Conservation (phyloP, 2,329 filamentous ascomycete species). For the Cladosporium cucumerinum region DNA sequence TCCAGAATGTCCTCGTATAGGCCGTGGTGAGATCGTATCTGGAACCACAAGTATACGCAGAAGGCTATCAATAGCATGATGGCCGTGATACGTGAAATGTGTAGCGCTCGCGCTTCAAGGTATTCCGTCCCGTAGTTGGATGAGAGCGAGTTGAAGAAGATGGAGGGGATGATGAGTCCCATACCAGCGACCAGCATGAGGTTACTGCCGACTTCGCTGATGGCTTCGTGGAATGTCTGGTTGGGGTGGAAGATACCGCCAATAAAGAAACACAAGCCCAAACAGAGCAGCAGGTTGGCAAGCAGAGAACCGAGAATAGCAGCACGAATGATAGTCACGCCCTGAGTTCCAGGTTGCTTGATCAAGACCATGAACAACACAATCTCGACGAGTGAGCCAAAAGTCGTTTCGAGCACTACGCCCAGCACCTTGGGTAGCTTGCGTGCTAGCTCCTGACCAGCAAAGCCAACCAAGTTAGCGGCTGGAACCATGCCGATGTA, state of each 20-base stretch:
- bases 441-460: constrained; percentile 66
- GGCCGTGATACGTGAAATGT: constrained; percentile 68
- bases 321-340: constrained; percentile 66
- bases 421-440: constrained; percentile 73
- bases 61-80: constrained; percentile 71
- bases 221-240: constrained; percentile 68
- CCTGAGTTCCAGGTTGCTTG: constrained; percentile 25
- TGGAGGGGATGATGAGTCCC: constrained; percentile 47
- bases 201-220: constrained; percentile 76
- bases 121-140: constrained; percentile 13
- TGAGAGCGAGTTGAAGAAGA: constrained; percentile 50
- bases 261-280: constrained; percentile 78
- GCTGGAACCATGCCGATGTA: constrained; percentile 52
- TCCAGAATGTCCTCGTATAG: constrained; percentile 74
- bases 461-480: constrained; percentile 55
- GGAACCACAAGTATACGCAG: constrained; percentile 61
- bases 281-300: constrained; percentile 74
- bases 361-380: constrained; percentile 77
- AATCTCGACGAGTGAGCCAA: constrained; percentile 75
- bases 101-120: constrained; percentile 53
- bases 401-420: constrained; percentile 49
- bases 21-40: constrained; percentile 70
- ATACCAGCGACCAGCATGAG: constrained; percentile 70
- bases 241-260: constrained; percentile 68
- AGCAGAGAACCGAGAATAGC: constrained; percentile 80